Percentiles rank a stretch among this genome's conserved stretches.
phyloP scores from a whole-genome alignment of 129 eudicot genomes.

The Ambrosia trifida region DNA sequence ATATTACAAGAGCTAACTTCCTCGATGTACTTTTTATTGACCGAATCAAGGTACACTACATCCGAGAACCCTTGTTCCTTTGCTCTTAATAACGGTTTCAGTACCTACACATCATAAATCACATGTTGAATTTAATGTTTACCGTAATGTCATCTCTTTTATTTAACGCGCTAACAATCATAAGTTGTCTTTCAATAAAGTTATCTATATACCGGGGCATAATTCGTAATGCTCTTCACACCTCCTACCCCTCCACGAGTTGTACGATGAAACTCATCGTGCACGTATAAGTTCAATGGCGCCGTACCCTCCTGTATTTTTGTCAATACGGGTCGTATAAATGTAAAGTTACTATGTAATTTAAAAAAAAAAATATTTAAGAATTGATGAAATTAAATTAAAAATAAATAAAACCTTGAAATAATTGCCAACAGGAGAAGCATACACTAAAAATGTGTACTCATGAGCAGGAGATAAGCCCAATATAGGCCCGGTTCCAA shows the following conservation, averaged over 20 bases:
- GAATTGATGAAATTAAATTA: not conserved
- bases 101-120: constrained; percentile 37
- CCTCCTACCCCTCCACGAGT: constrained; percentile 90
- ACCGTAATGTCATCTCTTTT: too few relatives aligned
- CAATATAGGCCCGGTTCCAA: constrained; percentile 78
- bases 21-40: constrained; percentile 62
- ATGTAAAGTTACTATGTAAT: not conserved
- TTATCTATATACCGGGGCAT: constrained; percentile 61
- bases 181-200: not conserved
- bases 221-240: constrained; percentile 79
- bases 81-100: constrained; percentile 61
- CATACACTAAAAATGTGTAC: constrained; percentile 78
- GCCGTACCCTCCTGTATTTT: constrained; percentile 60
- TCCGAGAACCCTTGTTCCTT: constrained; percentile 76
- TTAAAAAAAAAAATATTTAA: not conserved
- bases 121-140: not conserved
- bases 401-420: constrained; percentile 56
- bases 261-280: constrained; percentile 67
- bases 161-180: not conserved
- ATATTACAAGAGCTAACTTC: constrained; percentile 83
- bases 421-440: constrained; percentile 87
- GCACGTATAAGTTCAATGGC: constrained; percentile 65
- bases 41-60: constrained; percentile 81
- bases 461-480: constrained; percentile 88
- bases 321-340: too few relatives aligned